phyloP scores from a whole-genome alignment of 805 yeast genomes.

The Wickerhamiella slavikovae region DNA sequence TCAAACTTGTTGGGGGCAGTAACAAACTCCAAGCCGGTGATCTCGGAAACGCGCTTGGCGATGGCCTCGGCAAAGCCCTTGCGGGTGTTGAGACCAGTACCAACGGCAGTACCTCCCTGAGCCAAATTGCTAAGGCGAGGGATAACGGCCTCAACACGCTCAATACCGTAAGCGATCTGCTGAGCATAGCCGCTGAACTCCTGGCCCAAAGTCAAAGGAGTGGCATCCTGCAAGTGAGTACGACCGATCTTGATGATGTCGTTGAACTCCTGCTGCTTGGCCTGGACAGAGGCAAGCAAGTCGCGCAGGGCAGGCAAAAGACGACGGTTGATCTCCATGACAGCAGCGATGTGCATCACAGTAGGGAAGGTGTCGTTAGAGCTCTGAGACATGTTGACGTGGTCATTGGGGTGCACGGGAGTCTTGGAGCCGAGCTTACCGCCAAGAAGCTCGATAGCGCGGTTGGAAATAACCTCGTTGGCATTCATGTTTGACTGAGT shows the following conservation, averaged over 20 bases:
- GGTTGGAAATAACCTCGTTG: constrained; percentile 93
- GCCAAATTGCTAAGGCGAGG: constrained; percentile 69
- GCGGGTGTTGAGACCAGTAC: constrained; percentile 91
- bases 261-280: constrained; percentile 63
- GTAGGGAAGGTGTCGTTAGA: constrained; percentile 98
- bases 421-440: constrained; percentile 80
- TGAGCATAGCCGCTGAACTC: constrained; percentile 94
- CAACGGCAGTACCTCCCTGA: constrained; percentile 99
- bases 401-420: constrained; percentile 97
- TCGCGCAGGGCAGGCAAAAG: constrained; percentile 63
- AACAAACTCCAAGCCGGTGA: constrained; percentile 73
- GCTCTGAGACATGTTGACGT: constrained; percentile 96
- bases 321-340: constrained; percentile 55
- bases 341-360: constrained; percentile 98
- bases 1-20: constrained; percentile 98
- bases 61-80: constrained; percentile 74
- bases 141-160: constrained; percentile 57
- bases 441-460: constrained; percentile 91
- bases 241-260: constrained; percentile 95
- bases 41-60: constrained; percentile 65
- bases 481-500: constrained; percentile 99
- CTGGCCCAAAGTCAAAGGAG: constrained; percentile 94
- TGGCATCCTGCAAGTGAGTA: constrained; percentile 97
- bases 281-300: constrained; percentile 58
- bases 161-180: constrained; percentile 80